Conservation (phyloP, 352 stramenopile species). For the Pythium oligandrum region DNA sequence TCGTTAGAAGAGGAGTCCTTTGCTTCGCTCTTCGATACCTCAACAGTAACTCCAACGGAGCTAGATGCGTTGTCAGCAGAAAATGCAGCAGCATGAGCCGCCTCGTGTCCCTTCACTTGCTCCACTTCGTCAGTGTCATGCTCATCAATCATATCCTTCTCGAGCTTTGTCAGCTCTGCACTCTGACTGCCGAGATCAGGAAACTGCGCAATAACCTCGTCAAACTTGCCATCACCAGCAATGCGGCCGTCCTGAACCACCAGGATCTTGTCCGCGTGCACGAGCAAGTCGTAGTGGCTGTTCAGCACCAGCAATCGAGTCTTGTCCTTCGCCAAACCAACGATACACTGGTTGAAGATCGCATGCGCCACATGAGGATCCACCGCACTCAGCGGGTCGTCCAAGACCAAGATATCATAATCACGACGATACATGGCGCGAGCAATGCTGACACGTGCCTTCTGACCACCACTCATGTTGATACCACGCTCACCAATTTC, state of each 20-base stretch:
- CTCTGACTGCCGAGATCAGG: slow-evolving; percentile 3
- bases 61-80: background rate
- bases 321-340: slow-evolving; percentile 20
- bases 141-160: slow-evolving; percentile 4
- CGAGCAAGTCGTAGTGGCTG: slow-evolving; percentile 26
- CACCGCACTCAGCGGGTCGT: slow-evolving; percentile 38
- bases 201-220: slow-evolving; percentile 19
- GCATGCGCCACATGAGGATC: slow-evolving; percentile 36
- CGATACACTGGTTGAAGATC: slow-evolving; percentile 36
- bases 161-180: slow-evolving; percentile 1
- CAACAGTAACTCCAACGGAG: background rate
- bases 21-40: background rate
- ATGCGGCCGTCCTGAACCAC: slow-evolving; percentile 23
- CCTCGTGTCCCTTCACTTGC: slow-evolving; percentile 11
- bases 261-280: slow-evolving; percentile 25
- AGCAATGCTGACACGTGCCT: slow-evolving; percentile 28
- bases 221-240: slow-evolving; percentile 19
- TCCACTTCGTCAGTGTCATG: slow-evolving; percentile 6
- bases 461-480: slow-evolving; percentile 35
- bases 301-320: slow-evolving; percentile 85
- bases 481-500: slow-evolving; percentile 54
- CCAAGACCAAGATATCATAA: slow-evolving; percentile 35
- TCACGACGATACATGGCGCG: slow-evolving; percentile 26
- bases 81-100: background rate
- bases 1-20: background rate